Evolutionary conservation across 2,329 filamentous ascomycete genomes (phyloP), one percentile per base, ranked within the genome.

Genomic region (Cladophialophora exuberans): DNA sequence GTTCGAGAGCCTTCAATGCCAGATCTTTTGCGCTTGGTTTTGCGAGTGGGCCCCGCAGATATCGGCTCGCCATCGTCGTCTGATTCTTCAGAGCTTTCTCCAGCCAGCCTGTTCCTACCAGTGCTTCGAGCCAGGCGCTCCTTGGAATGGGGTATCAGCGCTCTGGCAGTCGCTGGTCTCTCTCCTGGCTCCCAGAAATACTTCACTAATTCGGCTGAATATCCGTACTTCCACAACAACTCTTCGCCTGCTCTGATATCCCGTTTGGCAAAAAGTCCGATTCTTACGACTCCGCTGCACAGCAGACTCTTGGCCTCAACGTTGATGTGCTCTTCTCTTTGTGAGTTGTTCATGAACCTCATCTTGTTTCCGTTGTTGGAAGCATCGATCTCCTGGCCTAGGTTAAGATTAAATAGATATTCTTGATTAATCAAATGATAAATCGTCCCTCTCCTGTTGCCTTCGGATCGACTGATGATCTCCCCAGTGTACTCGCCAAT

Each of bases 401-500:
- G 65, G 59, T 83, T 84, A 15, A 84, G 67, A 4, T 70, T 70
- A 65, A 84, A 84, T 1, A 82, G 69, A 59, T 83, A 77, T 22
- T 70, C 72, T n/a, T 69, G 60, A 4, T 65, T 65, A 23, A 69
- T 66, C 18, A 68, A 62, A 46, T 75, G 69, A 44, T 76, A 74
- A 6, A 71, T 70, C 6, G 82, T 82, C 55, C 86, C 85, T 31
- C 88, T 80, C 3, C 88, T 81, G 20, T 89, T 83, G 3, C 83
- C 84, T 67, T 92, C 88, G 43, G 84, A 79, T 33, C 83, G 80
- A 3, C 83, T 85, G 54, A 93, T 86, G 9, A 90, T 77, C 68
- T 94, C 90, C 42, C 90, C 90, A 1, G 84, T 84, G 68, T 94
- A 94, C 68, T 94, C 90, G 26, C 88, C 87, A 15, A 94, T 78